Evolutionary conservation across 805 yeast species (phyloP).

Genomic region (Diddensiella santjacobensis): DNA sequence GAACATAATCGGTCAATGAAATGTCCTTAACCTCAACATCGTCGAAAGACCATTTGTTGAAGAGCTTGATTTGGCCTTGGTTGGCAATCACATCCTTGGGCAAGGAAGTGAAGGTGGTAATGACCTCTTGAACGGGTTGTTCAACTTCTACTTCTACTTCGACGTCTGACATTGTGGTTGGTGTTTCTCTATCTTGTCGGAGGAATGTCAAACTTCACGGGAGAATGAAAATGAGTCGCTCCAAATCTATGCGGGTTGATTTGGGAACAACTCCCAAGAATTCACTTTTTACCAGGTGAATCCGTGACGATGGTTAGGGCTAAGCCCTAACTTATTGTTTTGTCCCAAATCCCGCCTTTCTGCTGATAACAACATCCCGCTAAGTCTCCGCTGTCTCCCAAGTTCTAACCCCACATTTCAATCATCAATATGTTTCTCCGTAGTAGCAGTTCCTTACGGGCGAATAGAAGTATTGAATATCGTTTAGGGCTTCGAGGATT

Average conservation of each 20-base stretch:
- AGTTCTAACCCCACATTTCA: not conserved
- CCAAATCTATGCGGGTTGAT: too few relatives aligned
- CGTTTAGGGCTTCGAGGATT: not conserved
- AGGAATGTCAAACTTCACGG: not conserved
- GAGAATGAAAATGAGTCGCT: too few relatives aligned
- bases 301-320: not conserved
- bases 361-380: not conserved
- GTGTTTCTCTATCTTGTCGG: not conserved
- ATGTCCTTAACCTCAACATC: constrained; percentile 97
- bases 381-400: not conserved
- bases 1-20: constrained; percentile 97
- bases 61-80: constrained; percentile 92
- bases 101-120: constrained; percentile 82
- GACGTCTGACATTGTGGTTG: constrained; percentile 20
- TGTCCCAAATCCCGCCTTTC: not conserved
- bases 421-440: too few relatives aligned
- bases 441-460: too few relatives aligned
- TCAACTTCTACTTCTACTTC: constrained; percentile 21
- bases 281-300: too few relatives aligned
- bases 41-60: constrained; percentile 99
- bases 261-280: too few relatives aligned
- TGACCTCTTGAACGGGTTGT: constrained; percentile 47
- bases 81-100: constrained; percentile 97
- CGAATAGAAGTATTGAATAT: too few relatives aligned
- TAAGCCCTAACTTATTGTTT: not conserved